A percentile compares a stretch with the other conserved stretches of the same genome.
Conservation (phyloP, 2,329 filamentous ascomycete genomes). For the Magnaporthiopsis poae region DNA sequence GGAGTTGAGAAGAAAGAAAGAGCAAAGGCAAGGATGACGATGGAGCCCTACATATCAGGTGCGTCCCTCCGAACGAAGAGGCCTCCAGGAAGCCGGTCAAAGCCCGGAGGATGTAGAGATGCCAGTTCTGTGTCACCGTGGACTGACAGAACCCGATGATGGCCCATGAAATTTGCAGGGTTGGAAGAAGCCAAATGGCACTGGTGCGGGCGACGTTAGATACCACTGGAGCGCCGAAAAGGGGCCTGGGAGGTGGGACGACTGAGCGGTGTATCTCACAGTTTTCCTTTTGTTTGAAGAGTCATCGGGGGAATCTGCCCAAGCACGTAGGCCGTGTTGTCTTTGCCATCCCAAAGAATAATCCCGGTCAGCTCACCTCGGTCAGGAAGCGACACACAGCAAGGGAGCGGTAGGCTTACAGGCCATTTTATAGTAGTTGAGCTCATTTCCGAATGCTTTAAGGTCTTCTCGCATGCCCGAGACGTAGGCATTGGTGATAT, state of each 20-base stretch:
- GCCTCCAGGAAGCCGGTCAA: constrained; percentile 7
- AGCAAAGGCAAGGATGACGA: background rate
- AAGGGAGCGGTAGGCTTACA: background rate
- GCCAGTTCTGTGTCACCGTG: constrained; percentile 7
- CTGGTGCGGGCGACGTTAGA: background rate
- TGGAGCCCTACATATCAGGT: constrained; percentile 4
- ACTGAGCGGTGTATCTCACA: background rate
- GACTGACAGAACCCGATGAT: constrained; percentile 8
- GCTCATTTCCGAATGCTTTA: constrained; percentile 6
- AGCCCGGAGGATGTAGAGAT: constrained; percentile 5
- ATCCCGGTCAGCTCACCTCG: background rate
- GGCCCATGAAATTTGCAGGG: constrained; percentile 5
- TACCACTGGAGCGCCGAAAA: background rate
- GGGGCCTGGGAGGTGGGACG: too few species aligned
- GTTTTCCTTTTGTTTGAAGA: constrained; percentile 6
- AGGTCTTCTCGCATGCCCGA: constrained; percentile 9
- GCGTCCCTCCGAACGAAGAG: constrained; percentile 7
- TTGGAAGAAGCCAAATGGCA: constrained; percentile 5
- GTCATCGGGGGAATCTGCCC: constrained; percentile 7
- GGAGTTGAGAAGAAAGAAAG: background rate
- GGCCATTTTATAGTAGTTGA: constrained; percentile 8
- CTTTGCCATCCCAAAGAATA: background rate
- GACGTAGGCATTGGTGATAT: constrained; percentile 8
- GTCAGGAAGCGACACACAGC: background rate
- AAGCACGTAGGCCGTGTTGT: constrained; percentile 6